Evolutionary conservation across 169 alveolate genomes (phyloP).

Genomic region (Cryptosporidium andersoni): DNA sequence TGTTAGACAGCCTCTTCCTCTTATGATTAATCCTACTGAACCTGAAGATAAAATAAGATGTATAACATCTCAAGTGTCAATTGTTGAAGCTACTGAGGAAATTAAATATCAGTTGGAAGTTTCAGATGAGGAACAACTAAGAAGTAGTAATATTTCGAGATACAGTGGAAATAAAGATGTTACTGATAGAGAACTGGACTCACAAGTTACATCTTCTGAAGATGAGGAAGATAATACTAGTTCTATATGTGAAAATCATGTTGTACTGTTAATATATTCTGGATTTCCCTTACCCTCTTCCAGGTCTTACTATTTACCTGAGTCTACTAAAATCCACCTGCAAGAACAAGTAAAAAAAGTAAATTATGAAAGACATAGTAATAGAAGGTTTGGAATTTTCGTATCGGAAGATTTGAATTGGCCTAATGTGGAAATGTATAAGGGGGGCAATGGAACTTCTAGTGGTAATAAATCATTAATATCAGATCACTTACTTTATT

Average conservation of each 20-base stretch:
- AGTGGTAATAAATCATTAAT: not conserved
- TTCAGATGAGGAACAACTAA: too few relatives aligned
- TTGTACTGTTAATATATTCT: conserved; percentile 4
- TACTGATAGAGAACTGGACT: not conserved
- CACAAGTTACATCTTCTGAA: not conserved
- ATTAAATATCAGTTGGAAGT: too few relatives aligned
- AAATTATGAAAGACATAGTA: not conserved
- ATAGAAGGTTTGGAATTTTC: conserved; percentile 48
- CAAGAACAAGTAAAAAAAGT: conserved; percentile 18
- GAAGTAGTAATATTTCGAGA: not conserved
- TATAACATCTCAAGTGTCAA: too few relatives aligned
- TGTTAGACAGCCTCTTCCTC: too few relatives aligned
- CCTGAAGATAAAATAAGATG: too few relatives aligned
- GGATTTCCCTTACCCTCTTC: conserved; percentile 49
- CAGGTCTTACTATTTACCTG: conserved; percentile 16
- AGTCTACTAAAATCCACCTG: conserved; percentile 22
- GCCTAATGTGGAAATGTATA: not conserved
- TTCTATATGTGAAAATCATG: conserved; percentile 36
- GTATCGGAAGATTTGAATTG: not conserved
- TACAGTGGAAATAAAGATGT: not conserved
- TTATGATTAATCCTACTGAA: too few relatives aligned
- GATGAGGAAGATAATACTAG: not conserved
- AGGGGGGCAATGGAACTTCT: too few relatives aligned
- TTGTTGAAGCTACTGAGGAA: too few relatives aligned
- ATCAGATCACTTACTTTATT: conserved; percentile 22